A percentile compares a stretch with the other conserved stretches of the same genome.
These are phyloP conservation scores for Sanghuangporus sanghuang DNA, from an alignment of 1,284 basidiomycete species.

Conservation along the genomic window DNA sequence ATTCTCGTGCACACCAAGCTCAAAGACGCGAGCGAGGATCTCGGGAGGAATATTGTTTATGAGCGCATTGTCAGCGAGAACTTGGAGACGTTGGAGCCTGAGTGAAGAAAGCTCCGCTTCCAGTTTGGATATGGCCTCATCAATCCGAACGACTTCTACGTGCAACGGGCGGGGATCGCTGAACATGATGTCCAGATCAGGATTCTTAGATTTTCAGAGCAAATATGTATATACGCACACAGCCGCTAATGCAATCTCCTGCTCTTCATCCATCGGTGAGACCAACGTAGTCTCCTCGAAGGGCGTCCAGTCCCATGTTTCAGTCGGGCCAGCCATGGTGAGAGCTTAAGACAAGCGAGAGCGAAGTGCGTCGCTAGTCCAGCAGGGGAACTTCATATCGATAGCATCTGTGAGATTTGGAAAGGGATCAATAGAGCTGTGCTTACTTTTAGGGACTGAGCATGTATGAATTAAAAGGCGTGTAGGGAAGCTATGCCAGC, in stretches of 20 bases:
- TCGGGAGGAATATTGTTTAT: slow-evolving; percentile 29
- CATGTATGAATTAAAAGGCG: slow-evolving; percentile 6
- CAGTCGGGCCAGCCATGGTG: neutral
- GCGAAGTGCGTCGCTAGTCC: neutral
- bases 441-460: slow-evolving; percentile 2
- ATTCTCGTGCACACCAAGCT: slow-evolving; percentile 28
- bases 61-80: slow-evolving; percentile 27
- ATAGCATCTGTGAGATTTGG: neutral
- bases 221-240: slow-evolving; percentile 1
- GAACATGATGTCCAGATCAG: neutral
- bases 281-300: slow-evolving; percentile 8
- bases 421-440: neutral
- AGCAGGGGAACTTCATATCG: neutral
- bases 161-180: slow-evolving; percentile 24
- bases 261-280: slow-evolving; percentile 1
- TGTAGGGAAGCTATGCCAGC: neutral
- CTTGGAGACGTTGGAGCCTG: slow-evolving; percentile 21
- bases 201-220: neutral
- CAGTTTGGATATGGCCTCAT: slow-evolving; percentile 25
- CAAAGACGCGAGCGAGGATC: slow-evolving; percentile 31
- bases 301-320: slow-evolving; percentile 15
- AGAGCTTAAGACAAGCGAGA: neutral
- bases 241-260: neutral
- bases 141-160: slow-evolving; percentile 25
- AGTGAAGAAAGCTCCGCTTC: slow-evolving; percentile 25